Conservation (phyloP, 2,329 filamentous ascomycete genomes). For the Botrytis tulipae region DNA sequence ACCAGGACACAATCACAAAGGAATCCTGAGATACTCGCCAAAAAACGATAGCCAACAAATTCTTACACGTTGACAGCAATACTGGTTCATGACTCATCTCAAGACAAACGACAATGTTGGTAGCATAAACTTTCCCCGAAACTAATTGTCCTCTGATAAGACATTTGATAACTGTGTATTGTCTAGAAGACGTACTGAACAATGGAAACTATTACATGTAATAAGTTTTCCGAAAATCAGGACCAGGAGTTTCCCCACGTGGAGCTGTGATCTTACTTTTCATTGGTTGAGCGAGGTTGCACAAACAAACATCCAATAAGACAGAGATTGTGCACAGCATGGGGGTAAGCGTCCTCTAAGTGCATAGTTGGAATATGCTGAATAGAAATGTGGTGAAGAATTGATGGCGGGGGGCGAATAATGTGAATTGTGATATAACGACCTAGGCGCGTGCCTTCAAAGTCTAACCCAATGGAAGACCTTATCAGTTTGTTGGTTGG, state of each 20-base stretch:
- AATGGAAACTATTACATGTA: background rate
- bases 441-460: background rate
- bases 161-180: background rate
- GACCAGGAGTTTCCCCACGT: background rate
- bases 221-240: background rate
- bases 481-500: background rate
- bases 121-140: background rate
- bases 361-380: too few relatives aligned
- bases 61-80: background rate
- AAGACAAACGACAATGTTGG: background rate
- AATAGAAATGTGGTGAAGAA: background rate
- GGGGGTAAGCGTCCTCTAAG: background rate
- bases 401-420: background rate
- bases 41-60: background rate
- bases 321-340: background rate
- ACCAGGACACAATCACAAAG: background rate
- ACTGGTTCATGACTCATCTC: background rate
- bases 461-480: background rate
- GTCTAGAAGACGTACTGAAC: background rate
- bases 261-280: background rate
- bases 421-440: background rate
- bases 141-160: background rate
- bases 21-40: background rate
- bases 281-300: background rate
- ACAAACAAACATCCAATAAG: background rate